Conservation (phyloP, 192 early-diverging fungal genomes). For the Coemansia sp. region DNA sequence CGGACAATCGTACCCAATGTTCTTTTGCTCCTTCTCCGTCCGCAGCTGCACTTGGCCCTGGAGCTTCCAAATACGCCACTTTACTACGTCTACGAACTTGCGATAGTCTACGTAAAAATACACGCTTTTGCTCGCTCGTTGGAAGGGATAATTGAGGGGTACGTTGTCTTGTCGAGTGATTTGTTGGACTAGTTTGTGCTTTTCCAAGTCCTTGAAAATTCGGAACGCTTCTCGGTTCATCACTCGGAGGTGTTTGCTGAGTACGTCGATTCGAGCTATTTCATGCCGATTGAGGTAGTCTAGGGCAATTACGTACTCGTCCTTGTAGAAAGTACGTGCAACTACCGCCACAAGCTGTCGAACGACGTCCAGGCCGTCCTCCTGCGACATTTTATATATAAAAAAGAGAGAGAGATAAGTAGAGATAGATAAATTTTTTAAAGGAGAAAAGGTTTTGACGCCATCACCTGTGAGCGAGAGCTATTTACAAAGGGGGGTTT, state of each 20-base stretch:
- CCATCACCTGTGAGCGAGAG: neutral
- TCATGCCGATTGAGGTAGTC: slow-evolving; percentile 75
- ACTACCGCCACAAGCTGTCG: slow-evolving; percentile 67
- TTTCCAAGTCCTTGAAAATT: slow-evolving; percentile 76
- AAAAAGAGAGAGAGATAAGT: neutral
- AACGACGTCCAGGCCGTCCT: slow-evolving; percentile 53
- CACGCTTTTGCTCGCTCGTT: slow-evolving; percentile 52
- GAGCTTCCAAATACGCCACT: slow-evolving; percentile 89
- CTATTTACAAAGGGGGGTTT: neutral
- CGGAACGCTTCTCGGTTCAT: slow-evolving; percentile 70
- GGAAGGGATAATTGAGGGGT: slow-evolving; percentile 40
- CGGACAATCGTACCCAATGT: slow-evolving; percentile 68
- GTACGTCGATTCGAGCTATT: slow-evolving; percentile 75
- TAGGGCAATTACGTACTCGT: slow-evolving; percentile 74
- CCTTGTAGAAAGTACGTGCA: slow-evolving; percentile 84
- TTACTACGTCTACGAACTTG: slow-evolving; percentile 89
- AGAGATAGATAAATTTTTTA: neutral
- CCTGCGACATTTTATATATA: slow-evolving; percentile 31
- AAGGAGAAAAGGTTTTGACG: neutral
- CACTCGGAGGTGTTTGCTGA: slow-evolving; percentile 65
- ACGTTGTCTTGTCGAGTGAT: slow-evolving; percentile 35
- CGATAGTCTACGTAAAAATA: slow-evolving; percentile 93
- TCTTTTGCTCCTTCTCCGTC: slow-evolving; percentile 68
- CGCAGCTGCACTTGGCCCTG: slow-evolving; percentile 58
- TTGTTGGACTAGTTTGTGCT: slow-evolving; percentile 64